Evolutionary conservation across 2,329 filamentous ascomycete genomes (phyloP).

Genomic region (Biscogniauxia marginata): DNA sequence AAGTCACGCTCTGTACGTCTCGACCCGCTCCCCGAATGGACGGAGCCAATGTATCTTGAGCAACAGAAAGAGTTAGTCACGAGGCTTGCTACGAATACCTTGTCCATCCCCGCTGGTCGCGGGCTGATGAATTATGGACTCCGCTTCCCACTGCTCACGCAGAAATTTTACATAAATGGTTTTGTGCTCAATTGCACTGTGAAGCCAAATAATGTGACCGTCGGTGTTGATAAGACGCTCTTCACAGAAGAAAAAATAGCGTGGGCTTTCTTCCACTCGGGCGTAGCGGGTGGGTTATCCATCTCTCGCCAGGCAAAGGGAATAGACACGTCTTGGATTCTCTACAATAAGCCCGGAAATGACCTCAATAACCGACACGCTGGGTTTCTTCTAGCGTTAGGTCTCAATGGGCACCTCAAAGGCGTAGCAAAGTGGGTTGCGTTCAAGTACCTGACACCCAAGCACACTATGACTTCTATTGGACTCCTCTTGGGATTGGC

Average conservation of each 20-base stretch:
- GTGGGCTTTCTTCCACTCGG: conserved; percentile 98
- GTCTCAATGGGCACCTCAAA: conserved; percentile 92
- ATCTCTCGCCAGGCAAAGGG: conserved; percentile 88
- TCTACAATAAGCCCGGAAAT: conserved; percentile 87
- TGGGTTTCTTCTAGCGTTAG: conserved; percentile 85
- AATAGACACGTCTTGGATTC: conserved; percentile 97
- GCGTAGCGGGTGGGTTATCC: conserved; percentile 86
- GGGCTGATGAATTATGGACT: conserved; percentile 86
- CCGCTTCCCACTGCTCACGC: conserved; percentile 83
- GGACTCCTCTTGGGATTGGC: conserved; percentile 89
- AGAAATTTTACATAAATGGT: conserved; percentile 84
- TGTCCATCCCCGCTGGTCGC: conserved; percentile 84
- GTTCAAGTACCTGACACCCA: conserved; percentile 98
- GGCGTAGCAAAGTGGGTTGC: conserved; percentile 96
- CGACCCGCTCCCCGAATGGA: conserved; percentile 71
- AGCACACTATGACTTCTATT: conserved; percentile 98
- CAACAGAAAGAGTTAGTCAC: conserved; percentile 89
- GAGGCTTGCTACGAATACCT: conserved; percentile 78
- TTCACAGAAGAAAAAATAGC: conserved; percentile 96
- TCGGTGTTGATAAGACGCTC: conserved; percentile 83
- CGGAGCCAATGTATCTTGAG: conserved; percentile 84
- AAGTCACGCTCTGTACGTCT: conserved; percentile 78
- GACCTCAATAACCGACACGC: conserved; percentile 96
- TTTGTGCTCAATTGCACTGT: conserved; percentile 92
- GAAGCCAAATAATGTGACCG: conserved; percentile 86